Percentiles rank a stretch among this genome's conserved stretches.
Conservation (phyloP, 495 filamentous ascomycete species). For the Trichoderma virens region DNA sequence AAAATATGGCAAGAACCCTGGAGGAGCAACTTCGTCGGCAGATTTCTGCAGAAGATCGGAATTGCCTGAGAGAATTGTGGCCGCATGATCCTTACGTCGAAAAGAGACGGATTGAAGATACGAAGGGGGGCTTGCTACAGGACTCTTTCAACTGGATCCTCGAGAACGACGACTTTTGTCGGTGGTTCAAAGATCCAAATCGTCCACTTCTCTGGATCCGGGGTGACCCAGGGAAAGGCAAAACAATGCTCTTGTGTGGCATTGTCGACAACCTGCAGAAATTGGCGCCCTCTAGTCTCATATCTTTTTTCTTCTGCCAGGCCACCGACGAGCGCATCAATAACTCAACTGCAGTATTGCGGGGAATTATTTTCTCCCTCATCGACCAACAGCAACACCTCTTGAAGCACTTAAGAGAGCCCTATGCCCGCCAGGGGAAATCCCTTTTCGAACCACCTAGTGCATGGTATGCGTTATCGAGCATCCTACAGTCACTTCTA, state of each 20-base stretch:
- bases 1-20: too few relatives aligned
- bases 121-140: constrained; percentile 32
- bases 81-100: constrained; percentile 26
- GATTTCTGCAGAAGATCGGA: background rate
- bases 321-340: constrained; percentile 27
- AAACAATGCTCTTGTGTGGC: constrained; percentile 41
- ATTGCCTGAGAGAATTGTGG: constrained; percentile 21
- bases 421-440: constrained; percentile 21
- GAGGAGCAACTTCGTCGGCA: too few relatives aligned
- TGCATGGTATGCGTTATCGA: constrained; percentile 22
- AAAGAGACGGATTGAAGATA: constrained; percentile 30
- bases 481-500: constrained; percentile 26
- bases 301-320: constrained; percentile 43
- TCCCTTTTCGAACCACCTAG: constrained; percentile 26
- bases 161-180: constrained; percentile 26
- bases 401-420: constrained; percentile 21
- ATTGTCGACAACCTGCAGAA: constrained; percentile 29
- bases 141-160: constrained; percentile 39
- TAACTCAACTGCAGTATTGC: constrained; percentile 32
- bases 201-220: constrained; percentile 28
- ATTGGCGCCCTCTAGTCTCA: background rate
- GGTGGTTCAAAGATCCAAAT: constrained; percentile 14
- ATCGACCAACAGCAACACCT: constrained; percentile 25
- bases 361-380: constrained; percentile 35
- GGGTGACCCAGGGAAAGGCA: constrained; percentile 36